phyloP scores from a whole-genome alignment of 1,139 yeast genomes.

The Tardiomyces blankii region DNA sequence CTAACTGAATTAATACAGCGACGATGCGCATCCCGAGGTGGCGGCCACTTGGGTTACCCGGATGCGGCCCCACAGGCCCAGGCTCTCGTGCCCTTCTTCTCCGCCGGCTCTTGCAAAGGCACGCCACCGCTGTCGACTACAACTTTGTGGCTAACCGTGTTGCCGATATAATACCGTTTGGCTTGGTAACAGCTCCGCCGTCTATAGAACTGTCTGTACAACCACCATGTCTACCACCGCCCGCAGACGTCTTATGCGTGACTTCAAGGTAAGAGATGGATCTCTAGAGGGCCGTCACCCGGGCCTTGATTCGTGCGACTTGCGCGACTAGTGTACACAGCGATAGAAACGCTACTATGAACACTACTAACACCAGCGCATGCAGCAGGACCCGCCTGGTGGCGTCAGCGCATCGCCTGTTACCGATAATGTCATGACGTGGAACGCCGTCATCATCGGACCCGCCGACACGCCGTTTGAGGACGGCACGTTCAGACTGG shows the following conservation, averaged over 20 bases:
- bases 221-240: conserved; percentile 90
- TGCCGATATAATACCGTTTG: no score
- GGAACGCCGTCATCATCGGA: conserved; percentile 98
- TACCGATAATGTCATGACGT: conserved; percentile 93
- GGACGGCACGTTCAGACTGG: conserved; percentile 89
- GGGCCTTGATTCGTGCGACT: neutral
- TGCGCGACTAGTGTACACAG: neutral
- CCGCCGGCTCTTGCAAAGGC: no score
- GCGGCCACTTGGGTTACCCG: no score
- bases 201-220: no score
- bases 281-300: neutral
- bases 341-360: neutral
- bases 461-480: conserved; percentile 98
- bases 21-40: no score
- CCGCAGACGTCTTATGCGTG: conserved; percentile 96
- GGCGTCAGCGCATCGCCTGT: conserved; percentile 97
- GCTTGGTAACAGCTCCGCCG: no score
- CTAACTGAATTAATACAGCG: no score
- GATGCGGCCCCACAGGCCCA: no score
- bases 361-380: conserved; percentile 38
- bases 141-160: no score
- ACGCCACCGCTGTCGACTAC: no score
- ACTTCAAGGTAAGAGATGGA: conserved; percentile 56
- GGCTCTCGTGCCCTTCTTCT: no score
- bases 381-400: conserved; percentile 97